phyloP scores from a whole-genome alignment of 2,329 filamentous ascomycete species.

The Pseudogymnoascus destructans region DNA sequence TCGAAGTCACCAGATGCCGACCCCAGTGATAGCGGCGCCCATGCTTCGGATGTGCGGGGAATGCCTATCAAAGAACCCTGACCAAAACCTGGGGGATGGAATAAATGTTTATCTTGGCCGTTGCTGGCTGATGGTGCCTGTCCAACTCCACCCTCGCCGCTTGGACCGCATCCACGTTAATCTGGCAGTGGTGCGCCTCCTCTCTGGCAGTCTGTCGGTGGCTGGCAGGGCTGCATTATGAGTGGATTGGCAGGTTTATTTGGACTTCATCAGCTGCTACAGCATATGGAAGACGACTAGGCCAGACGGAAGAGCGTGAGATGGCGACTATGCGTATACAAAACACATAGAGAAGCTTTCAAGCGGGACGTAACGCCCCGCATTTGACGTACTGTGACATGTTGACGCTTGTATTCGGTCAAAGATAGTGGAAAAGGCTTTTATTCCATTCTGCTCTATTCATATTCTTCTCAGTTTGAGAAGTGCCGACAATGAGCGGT shows the following conservation, averaged over 20 bases:
- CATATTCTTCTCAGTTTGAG: neutral
- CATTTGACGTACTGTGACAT: too few relatives aligned
- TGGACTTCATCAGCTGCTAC: neutral
- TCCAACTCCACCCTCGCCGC: neutral
- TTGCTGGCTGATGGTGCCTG: neutral
- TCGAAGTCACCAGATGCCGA: neutral
- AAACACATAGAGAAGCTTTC: neutral
- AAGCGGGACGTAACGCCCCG: neutral
- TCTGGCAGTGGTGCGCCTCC: constrained; percentile 5
- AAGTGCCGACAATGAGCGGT: neutral
- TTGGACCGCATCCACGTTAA: constrained; percentile 5
- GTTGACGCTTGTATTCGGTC: too few relatives aligned
- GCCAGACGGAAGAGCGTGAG: neutral
- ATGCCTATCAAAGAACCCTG: neutral
- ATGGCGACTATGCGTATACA: neutral
- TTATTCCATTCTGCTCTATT: neutral
- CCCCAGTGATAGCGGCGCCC: neutral
- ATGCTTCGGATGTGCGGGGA: neutral
- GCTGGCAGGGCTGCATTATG: neutral
- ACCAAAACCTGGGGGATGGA: neutral
- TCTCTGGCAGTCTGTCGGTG: neutral
- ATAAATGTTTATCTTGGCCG: constrained; percentile 1
- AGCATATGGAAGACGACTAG: neutral
- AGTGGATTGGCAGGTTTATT: neutral
- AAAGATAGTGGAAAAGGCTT: too few relatives aligned